These are phyloP conservation scores for Metschnikowia lochheadii DNA, from an alignment of 805 yeast species.

Conservation along the genomic window DNA sequence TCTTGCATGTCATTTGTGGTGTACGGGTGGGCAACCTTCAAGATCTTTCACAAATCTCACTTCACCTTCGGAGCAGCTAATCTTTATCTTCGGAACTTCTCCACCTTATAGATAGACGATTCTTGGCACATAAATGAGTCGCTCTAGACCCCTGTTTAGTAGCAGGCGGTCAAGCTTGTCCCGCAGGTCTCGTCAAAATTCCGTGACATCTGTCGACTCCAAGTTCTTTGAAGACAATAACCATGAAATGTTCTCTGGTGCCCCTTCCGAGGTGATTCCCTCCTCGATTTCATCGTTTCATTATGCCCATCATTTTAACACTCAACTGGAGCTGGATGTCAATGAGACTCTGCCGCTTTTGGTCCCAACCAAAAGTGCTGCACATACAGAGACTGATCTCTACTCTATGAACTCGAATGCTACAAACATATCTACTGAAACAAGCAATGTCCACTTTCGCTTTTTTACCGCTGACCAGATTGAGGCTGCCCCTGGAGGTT, in stretches of 20 bases:
- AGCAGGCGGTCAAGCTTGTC: constrained; percentile 27
- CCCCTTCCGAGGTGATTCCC: constrained; percentile 70
- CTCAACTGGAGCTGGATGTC: constrained; percentile 20
- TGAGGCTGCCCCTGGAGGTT: constrained; percentile 82
- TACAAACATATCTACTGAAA: constrained; percentile 36
- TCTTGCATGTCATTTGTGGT: neutral
- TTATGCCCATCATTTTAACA: constrained; percentile 52
- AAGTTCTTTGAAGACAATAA: constrained; percentile 51
- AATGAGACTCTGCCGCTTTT: constrained; percentile 36
- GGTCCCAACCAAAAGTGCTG: constrained; percentile 14
- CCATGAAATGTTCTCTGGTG: constrained; percentile 74
- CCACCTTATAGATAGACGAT: neutral
- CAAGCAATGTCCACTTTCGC: constrained; percentile 48
- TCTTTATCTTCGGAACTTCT: neutral
- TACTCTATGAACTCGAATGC: constrained; percentile 32
- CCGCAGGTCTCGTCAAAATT: constrained; percentile 27
- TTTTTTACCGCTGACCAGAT: constrained; percentile 83
- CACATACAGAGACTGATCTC: constrained; percentile 26
- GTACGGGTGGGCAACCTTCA: neutral
- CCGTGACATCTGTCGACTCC: constrained; percentile 33
- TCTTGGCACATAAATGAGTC: neutral
- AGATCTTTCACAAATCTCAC: neutral
- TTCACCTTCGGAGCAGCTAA: neutral
- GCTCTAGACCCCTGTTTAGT: constrained; percentile 12
- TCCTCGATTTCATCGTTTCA: constrained; percentile 76